Evolutionary conservation across 139 green algal species (phyloP).

Genomic region (Haematococcus sp.): DNA sequence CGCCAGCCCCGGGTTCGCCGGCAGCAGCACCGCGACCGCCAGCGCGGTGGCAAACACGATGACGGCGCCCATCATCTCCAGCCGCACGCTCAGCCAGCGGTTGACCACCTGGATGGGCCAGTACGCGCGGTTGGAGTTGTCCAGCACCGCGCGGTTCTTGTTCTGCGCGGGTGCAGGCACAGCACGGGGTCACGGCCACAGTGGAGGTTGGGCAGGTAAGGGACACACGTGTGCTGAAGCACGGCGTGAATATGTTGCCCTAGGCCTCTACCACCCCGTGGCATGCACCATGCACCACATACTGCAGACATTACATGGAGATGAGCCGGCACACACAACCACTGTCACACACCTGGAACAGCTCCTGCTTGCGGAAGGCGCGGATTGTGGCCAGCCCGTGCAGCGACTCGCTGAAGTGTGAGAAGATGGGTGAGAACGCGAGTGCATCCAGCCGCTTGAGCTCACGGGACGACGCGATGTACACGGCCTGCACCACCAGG

Average conservation of each 20-base stretch:
- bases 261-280: not conserved
- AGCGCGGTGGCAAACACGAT: constrained; percentile 56
- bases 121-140: constrained; percentile 65
- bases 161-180: constrained; percentile 14
- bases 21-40: constrained; percentile 59
- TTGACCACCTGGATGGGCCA: constrained; percentile 82
- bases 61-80: constrained; percentile 86
- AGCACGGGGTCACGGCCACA: too few relatives aligned
- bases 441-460: constrained; percentile 86
- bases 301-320: constrained; percentile 2
- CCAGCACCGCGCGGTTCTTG: constrained; percentile 38
- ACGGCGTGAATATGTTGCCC: too few relatives aligned
- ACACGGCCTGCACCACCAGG: constrained; percentile 61
- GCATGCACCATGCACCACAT: not conserved
- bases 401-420: constrained; percentile 68
- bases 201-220: too few relatives aligned
- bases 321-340: too few relatives aligned
- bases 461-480: constrained; percentile 73
- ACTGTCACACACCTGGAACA: constrained; percentile 51
- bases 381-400: constrained; percentile 73
- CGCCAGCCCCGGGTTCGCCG: constrained; percentile 69
- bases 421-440: constrained; percentile 82
- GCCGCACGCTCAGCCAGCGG: constrained; percentile 87
- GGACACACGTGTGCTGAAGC: too few relatives aligned
- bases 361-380: constrained; percentile 69